Evolutionary conservation across 768 basidiomycete species (phyloP).

Genomic region (Gelatoporia subvermispora): DNA sequence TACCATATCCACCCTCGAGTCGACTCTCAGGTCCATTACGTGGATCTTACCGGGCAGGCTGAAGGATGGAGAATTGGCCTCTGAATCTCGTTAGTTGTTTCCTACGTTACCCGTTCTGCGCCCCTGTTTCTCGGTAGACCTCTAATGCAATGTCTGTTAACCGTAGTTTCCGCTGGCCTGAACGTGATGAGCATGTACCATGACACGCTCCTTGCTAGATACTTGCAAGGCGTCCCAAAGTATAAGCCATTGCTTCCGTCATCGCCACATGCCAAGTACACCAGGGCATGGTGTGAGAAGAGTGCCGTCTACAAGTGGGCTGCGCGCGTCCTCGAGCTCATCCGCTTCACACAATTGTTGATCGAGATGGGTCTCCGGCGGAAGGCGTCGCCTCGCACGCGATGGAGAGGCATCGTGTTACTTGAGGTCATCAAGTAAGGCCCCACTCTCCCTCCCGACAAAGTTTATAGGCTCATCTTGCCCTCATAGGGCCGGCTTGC

Average conservation of each 20-base stretch:
- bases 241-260: slow-evolving; percentile 73
- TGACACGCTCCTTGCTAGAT: slow-evolving; percentile 78
- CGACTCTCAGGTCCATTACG: slow-evolving; percentile 80
- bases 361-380: slow-evolving; percentile 85
- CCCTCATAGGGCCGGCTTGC: slow-evolving; percentile 59
- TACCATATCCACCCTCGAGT: slow-evolving; percentile 85
- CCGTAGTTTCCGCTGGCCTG: slow-evolving; percentile 77
- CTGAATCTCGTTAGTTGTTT: slow-evolving; percentile 78
- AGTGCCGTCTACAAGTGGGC: slow-evolving; percentile 72
- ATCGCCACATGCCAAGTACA: slow-evolving; percentile 83
- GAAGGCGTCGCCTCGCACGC: slow-evolving; percentile 54
- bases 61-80: slow-evolving; percentile 94
- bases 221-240: slow-evolving; percentile 59
- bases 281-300: slow-evolving; percentile 78
- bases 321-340: slow-evolving; percentile 66
- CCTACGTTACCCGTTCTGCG: slow-evolving; percentile 7
- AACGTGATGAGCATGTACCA: slow-evolving; percentile 92
- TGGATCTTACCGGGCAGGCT: slow-evolving; percentile 97
- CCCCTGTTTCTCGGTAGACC: slow-evolving; percentile 8
- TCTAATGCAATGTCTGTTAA: slow-evolving; percentile 1
- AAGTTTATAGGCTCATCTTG: neutral
- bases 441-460: slow-evolving; percentile 6
- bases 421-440: slow-evolving; percentile 86
- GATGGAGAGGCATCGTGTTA: slow-evolving; percentile 74
- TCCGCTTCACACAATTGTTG: slow-evolving; percentile 78